A percentile compares a stretch with the other conserved stretches of the same genome.
Evolutionary conservation across 768 basidiomycete species (phyloP).

Genomic region (Rhodosporidiobolus sp.): DNA sequence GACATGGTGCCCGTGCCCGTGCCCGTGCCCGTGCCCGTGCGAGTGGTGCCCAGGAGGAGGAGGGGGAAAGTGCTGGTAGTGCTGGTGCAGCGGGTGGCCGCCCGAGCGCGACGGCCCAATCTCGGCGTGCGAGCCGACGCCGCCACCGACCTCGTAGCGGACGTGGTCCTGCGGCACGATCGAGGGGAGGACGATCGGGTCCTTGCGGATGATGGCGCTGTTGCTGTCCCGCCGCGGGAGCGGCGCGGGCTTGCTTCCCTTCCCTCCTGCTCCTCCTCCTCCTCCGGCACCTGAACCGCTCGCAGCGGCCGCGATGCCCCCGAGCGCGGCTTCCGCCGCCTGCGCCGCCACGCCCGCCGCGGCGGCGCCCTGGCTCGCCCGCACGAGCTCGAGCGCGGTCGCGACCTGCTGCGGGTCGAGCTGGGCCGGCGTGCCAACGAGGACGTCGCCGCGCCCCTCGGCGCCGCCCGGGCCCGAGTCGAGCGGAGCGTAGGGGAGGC

Average conservation of each 20-base stretch:
- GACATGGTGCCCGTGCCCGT: constrained; percentile 5
- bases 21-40: not conserved
- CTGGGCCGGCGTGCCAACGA: constrained; percentile 12
- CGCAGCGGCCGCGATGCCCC: not conserved
- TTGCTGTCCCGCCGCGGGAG: constrained; percentile 13
- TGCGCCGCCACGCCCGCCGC: not conserved
- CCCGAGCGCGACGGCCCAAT: constrained; percentile 5
- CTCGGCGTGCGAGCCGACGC: constrained; percentile 19
- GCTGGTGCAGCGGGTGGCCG: constrained; percentile 10
- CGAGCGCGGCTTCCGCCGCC: not conserved
- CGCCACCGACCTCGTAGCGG: constrained; percentile 29
- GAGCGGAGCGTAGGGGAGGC: constrained; percentile 10
- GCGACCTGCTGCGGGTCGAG: constrained; percentile 26
- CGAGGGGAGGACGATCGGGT: constrained; percentile 28
- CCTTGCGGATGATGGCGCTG: constrained; percentile 18
- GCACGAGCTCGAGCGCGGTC: constrained; percentile 24
- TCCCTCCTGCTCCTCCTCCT: not conserved
- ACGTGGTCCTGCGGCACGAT: constrained; percentile 3
- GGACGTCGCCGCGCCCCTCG: constrained; percentile 29
- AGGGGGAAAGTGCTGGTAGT: not conserved
- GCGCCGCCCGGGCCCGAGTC: constrained; percentile 28
- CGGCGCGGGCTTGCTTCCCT: not conserved
- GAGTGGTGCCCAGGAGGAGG: not conserved
- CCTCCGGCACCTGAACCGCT: too few relatives aligned
- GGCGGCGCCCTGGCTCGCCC: not conserved